Evolutionary conservation across 176 grass and related monocot genomes (phyloP), one percentile per base, ranked within the genome.

Genomic region (Ananas comosus): DNA sequence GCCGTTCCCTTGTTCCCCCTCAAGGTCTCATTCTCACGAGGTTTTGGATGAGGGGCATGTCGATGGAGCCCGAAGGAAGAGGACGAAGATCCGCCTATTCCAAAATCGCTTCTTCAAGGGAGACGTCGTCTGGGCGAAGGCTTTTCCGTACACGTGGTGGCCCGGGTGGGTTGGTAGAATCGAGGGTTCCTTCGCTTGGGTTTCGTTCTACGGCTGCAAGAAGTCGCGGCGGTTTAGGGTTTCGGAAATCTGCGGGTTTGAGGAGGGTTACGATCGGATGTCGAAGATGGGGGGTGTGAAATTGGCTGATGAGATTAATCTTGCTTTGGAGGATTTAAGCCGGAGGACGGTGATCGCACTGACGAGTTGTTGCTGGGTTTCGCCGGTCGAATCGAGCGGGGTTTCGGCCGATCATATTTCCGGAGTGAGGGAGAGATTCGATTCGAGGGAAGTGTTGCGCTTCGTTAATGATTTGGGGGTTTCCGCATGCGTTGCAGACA

Each of bases 81-180:
- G 54, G 4, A 17, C 12, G n/a, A 59, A 16, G 54, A 59, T 17
- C 8, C 7, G n/a, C 54, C 7, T 21, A n/a, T 18, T 2, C 13
- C 7, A 17, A 16, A 59, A 17, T 4, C 24, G 23, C 23, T 75
- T 75, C 21, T 12, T 14, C 25, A 52, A 54, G 2, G 63, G 23
- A 14, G 73, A 75, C 18, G 5, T 54, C 4, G 49, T 75, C 23
- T 75, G 73, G 73, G 73, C 73, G 16, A 75, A 75, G 50, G 63
- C 73, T 10, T 75, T 75, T 22, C 18, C 73, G 9, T 75, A 66
- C 63, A 53, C 73, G 53, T 75, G 73, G 73, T 75, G 73, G 73
- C 73, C 73, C 9, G 73, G 63, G 14, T 21, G 22, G 12, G 19
- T 75, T 13, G 63, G 53, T 24, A 66, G 9, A 50, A 53, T 66